Percentiles rank a stretch among this genome's conserved stretches.
Evolutionary conservation across 441 rosid species (phyloP).

Genomic region (Bruguiera hainesii): DNA sequence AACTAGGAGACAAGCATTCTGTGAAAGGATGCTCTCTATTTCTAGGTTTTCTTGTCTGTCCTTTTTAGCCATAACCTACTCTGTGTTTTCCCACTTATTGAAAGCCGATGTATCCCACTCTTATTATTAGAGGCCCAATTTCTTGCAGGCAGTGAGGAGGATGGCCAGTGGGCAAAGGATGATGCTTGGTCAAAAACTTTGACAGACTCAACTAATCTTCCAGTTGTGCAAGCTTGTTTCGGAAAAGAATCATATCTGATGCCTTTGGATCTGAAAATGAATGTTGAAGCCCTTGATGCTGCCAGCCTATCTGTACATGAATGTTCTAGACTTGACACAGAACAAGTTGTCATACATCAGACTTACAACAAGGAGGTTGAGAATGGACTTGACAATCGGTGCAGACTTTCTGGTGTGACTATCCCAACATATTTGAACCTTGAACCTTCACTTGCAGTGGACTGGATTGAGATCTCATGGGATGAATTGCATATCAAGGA

Average conservation of each 20-base stretch:
- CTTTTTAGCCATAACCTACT: background rate
- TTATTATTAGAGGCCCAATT: slow-evolving; percentile 3
- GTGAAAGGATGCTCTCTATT: background rate
- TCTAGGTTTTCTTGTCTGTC: background rate
- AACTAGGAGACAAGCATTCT: background rate
- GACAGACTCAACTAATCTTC: slow-evolving; percentile 20
- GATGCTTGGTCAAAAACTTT: slow-evolving; percentile 26
- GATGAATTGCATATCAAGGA: slow-evolving; percentile 87
- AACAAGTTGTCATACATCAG: slow-evolving; percentile 24
- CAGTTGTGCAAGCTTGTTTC: slow-evolving; percentile 29
- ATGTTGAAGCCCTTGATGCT: slow-evolving; percentile 27
- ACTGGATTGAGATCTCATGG: slow-evolving; percentile 97
- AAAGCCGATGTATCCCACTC: background rate
- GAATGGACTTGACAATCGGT: slow-evolving; percentile 33
- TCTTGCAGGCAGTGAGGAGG: slow-evolving; percentile 46
- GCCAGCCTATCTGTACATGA: slow-evolving; percentile 25
- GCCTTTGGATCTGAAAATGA: slow-evolving; percentile 28
- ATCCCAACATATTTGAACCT: slow-evolving; percentile 63
- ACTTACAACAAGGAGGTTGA: slow-evolving; percentile 33
- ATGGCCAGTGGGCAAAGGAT: slow-evolving; percentile 28
- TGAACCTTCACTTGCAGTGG: slow-evolving; percentile 96
- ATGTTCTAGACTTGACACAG: slow-evolving; percentile 30
- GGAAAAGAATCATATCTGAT: slow-evolving; percentile 31
- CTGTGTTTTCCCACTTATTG: background rate
- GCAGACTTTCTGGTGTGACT: slow-evolving; percentile 35